Conservation (phyloP, 2,329 filamentous ascomycete genomes). For the Cordyceps cicadae region DNA sequence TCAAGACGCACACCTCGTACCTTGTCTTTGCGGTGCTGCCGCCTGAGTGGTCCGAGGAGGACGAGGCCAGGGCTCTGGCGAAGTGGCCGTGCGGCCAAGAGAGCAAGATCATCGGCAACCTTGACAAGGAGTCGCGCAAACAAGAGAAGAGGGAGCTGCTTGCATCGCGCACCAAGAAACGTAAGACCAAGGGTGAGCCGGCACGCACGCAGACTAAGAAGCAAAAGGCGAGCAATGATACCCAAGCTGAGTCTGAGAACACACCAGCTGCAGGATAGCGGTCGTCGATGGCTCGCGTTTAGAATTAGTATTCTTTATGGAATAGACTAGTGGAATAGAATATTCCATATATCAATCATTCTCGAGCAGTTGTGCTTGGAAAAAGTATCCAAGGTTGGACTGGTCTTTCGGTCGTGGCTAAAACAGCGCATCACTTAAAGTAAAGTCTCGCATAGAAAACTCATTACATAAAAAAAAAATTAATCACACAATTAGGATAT, state of each 20-base stretch:
- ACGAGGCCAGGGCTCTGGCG: slow-evolving; percentile 60
- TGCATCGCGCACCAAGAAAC: slow-evolving; percentile 35
- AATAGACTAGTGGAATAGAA: background rate
- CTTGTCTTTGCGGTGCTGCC: slow-evolving; percentile 87
- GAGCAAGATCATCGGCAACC: slow-evolving; percentile 41
- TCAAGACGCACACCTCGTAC: slow-evolving; percentile 97
- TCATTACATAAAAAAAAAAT: too few relatives aligned
- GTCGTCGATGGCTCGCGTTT: background rate
- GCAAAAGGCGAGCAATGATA: slow-evolving; percentile 24
- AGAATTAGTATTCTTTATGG: background rate
- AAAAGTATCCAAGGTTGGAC: background rate
- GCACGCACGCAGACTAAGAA: slow-evolving; percentile 37
- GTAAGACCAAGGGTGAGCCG: slow-evolving; percentile 41
- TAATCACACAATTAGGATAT: background rate
- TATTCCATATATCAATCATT: background rate
- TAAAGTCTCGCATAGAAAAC: too few relatives aligned
- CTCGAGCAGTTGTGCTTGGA: too few relatives aligned
- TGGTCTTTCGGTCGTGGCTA: background rate
- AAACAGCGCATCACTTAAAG: too few relatives aligned
- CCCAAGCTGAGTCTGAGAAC: slow-evolving; percentile 10
- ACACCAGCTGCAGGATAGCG: background rate
- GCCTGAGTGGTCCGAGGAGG: slow-evolving; percentile 73
- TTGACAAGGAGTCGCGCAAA: slow-evolving; percentile 47
- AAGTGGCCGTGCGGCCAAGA: slow-evolving; percentile 56
- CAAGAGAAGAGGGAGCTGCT: slow-evolving; percentile 48